Base-by-base conservation (phyloP, 306 rosid genomes). In the Lathyrus tuberosus region DNA sequence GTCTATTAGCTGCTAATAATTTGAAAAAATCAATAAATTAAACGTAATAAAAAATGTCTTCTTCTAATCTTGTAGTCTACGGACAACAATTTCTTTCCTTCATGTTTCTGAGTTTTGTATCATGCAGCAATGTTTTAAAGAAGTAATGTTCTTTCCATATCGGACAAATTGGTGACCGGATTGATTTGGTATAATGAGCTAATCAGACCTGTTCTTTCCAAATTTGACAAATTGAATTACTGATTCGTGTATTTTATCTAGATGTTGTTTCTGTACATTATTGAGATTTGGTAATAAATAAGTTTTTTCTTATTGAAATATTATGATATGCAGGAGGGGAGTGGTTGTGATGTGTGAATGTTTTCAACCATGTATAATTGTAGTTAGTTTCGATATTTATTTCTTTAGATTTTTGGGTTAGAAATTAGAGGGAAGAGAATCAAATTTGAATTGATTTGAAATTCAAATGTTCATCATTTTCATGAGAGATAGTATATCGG, bases 391-490 rank as follows among this genome's bases (percentile, higher is more conserved):
- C 33, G 18, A 8, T 38, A 22, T 64, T 15, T 13, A 13, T 57
- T 57, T 14, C 20, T 30, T 2, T 0, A 20, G 40, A 2, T 13
- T 35, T 37, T 13, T 11, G 2, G 30, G 40, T 69, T 12, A 24
- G 41, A 54, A 4, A 40, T 9, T 14, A 54, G 76, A 28, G 47
- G 38, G 76, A 41, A 48, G 42, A 24, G 38, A 69, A 60, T 61
- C 31, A 47, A 38, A 37, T 47, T 76, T 28, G 57, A 76, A 76
- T 76, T 68, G 56, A 30, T 68, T 76, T 60, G 65, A 76, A 69
- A 69, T 60, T 76, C 26, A 24, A 75, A 74, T 42, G 35, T 67
- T 75, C 62, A 58, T n/a, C 5, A 10, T 67, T 47, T 42, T 31
- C 42, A 24, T 1, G 60, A 26, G 31, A 48, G 64, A 48, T 57